A percentile compares a stretch with the other conserved stretches of the same genome.
phyloP scores from a whole-genome alignment of 129 eudicot genomes.

The Flaveria brownii region DNA sequence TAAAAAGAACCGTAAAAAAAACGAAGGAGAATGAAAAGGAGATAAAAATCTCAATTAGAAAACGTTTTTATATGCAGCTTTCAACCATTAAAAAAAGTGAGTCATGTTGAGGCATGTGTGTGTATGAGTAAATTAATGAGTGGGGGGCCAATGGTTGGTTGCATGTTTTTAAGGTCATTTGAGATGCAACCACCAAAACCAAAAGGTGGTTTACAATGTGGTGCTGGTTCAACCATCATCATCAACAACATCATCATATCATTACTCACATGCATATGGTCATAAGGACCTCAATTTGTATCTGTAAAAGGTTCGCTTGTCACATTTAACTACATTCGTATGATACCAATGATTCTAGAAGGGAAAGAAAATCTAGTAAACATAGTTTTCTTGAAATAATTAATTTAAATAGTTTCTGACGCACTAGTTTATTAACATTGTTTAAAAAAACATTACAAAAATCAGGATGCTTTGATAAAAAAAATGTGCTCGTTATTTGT shows the following conservation, averaged over 20 bases:
- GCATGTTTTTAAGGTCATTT: conserved; percentile 24
- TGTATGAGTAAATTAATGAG: conserved; percentile 13
- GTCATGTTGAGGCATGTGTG: conserved; percentile 18
- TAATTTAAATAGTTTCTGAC: too few relatives aligned
- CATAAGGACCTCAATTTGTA: conserved; percentile 8
- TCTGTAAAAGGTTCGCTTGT: conserved; percentile 7
- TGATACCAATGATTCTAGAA: not conserved
- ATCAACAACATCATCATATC: conserved; percentile 6
- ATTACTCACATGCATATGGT: conserved; percentile 30
- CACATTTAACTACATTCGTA: conserved; percentile 12
- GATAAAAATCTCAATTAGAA: not conserved
- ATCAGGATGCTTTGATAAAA: too few relatives aligned
- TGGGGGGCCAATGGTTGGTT: conserved; percentile 36
- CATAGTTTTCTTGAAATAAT: not conserved
- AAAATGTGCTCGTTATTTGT: too few relatives aligned
- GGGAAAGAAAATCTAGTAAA: not conserved
- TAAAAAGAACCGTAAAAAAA: not conserved
- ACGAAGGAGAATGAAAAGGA: not conserved
- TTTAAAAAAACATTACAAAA: too few relatives aligned
- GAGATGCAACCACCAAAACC: conserved; percentile 36
- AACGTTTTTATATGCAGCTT: not conserved
- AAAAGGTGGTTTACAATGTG: conserved; percentile 30
- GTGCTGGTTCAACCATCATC: conserved; percentile 27
- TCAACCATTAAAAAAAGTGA: not conserved
- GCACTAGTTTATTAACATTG: too few relatives aligned